These are phyloP conservation scores for Eucalyptus tenuipes DNA, from an alignment of 345 rosid genomes.

Conservation along the genomic window DNA sequence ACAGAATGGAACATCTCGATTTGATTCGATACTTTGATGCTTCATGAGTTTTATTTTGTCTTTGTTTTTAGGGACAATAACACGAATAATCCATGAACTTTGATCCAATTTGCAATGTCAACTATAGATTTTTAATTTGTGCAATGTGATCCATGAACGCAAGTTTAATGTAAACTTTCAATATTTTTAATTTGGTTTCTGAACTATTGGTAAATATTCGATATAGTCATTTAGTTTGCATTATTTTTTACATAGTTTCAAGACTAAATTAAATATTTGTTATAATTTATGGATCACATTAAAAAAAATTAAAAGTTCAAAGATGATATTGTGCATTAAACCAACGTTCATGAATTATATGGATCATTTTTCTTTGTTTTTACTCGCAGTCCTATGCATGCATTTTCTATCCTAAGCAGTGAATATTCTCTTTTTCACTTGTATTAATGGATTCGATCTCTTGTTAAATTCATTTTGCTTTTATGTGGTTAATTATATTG, in stretches of 20 bases:
- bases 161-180: background rate
- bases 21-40: background rate
- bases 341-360: background rate
- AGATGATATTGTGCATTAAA: fast-evolving
- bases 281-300: background rate
- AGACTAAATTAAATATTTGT: background rate
- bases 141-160: fast-evolving
- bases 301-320: fast-evolving
- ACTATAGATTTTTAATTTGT: background rate
- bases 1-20: constrained; percentile 3
- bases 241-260: background rate
- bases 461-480: background rate
- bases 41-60: background rate
- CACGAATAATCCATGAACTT: fast-evolving
- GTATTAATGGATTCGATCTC: background rate
- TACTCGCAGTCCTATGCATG: background rate
- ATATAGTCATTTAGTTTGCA: fast-evolving
- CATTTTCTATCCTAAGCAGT: background rate
- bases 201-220: background rate
- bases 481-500: background rate
- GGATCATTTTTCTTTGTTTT: background rate
- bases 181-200: fast-evolving
- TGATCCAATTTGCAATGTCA: background rate
- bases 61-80: background rate
- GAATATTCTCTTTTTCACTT: background rate